A percentile compares a stretch with the other conserved stretches of the same genome.
phyloP scores from a whole-genome alignment of 2,329 filamentous ascomycete genomes.

The Aspergillus pseudoviridinutans region DNA sequence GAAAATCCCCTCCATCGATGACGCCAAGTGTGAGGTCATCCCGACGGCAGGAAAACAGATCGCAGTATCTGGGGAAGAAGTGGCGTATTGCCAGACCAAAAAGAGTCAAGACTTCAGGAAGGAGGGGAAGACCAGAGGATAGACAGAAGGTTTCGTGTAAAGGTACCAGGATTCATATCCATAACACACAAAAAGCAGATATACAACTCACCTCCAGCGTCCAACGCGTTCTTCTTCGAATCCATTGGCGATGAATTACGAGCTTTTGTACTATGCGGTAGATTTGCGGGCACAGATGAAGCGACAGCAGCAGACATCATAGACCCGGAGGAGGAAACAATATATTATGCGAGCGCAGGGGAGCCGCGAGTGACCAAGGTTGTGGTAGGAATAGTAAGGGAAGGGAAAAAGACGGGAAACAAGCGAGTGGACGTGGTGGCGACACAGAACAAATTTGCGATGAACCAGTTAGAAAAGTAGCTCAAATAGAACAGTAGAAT shows the following conservation, averaged over 20 bases:
- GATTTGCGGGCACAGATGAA: conserved; percentile 31
- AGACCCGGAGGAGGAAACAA: conserved; percentile 8
- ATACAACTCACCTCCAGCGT: conserved; percentile 38
- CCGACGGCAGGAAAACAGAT: conserved; percentile 26
- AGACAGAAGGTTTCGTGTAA: conserved; percentile 1
- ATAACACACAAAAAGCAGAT: conserved; percentile 7
- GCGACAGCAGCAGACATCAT: conserved; percentile 42
- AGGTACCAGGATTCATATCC: background rate
- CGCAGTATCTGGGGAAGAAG: conserved; percentile 22
- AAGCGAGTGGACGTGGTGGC: conserved; percentile 10
- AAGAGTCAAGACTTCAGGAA: conserved; percentile 14
- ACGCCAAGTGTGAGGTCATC: conserved; percentile 37
- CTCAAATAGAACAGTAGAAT: conserved; percentile 13
- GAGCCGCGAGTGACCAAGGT: conserved; percentile 16
- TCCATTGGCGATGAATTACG: conserved; percentile 42
- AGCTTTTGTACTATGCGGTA: conserved; percentile 22
- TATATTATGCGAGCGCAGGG: conserved; percentile 15
- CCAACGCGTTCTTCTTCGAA: conserved; percentile 36
- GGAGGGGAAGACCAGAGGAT: conserved; percentile 7
- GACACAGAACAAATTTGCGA: conserved; percentile 19
- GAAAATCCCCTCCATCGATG: conserved; percentile 26
- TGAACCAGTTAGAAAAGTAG: conserved; percentile 7
- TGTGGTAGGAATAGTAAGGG: background rate
- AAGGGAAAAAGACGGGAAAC: conserved; percentile 10
- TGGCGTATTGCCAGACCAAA: conserved; percentile 32